Percentiles rank a stretch among this genome's conserved stretches.
Evolutionary conservation across 1,139 yeast genomes (phyloP).

Genomic region (Hemisphaericaspora xylofermentans): DNA sequence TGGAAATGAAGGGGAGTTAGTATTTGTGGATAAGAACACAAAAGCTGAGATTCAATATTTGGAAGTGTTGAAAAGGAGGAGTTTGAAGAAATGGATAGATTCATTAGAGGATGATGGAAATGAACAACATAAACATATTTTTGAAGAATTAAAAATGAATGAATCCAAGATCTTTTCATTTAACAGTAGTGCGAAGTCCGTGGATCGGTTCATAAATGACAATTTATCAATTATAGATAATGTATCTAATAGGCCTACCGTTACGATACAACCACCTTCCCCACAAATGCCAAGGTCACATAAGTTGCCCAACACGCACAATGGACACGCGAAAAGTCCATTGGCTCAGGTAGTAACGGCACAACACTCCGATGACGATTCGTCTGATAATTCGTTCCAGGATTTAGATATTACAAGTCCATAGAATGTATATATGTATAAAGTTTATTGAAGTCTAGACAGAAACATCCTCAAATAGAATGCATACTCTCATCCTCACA

Average conservation of each 20-base stretch:
- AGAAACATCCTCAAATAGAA: no score
- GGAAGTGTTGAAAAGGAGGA: slow-evolving; percentile 51
- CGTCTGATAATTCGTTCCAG: slow-evolving; percentile 10
- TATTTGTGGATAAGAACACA: slow-evolving; percentile 52
- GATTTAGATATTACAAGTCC: slow-evolving; percentile 9
- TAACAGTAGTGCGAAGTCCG: slow-evolving; percentile 20
- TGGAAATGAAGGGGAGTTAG: slow-evolving; percentile 70
- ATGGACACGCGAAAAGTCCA: slow-evolving; percentile 12
- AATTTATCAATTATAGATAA: slow-evolving; percentile 22
- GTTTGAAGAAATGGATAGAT: slow-evolving; percentile 33
- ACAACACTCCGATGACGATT: slow-evolving; percentile 3
- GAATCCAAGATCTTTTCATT: slow-evolving; percentile 21
- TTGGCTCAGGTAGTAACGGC: slow-evolving; percentile 13
- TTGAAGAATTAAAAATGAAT: slow-evolving; percentile 24
- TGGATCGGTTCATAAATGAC: slow-evolving; percentile 30
- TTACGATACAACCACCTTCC: background rate
- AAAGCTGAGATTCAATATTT: slow-evolving; percentile 59
- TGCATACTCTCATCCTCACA: no score
- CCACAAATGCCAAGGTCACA: background rate
- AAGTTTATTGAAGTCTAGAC: no score
- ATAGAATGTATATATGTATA: background rate
- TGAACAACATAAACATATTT: slow-evolving; percentile 20
- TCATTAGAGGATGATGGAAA: slow-evolving; percentile 21
- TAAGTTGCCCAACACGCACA: background rate
- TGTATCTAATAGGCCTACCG: slow-evolving; percentile 3